Conservation (phyloP, 768 basidiomycete genomes). For the Mycena indigotica region DNA sequence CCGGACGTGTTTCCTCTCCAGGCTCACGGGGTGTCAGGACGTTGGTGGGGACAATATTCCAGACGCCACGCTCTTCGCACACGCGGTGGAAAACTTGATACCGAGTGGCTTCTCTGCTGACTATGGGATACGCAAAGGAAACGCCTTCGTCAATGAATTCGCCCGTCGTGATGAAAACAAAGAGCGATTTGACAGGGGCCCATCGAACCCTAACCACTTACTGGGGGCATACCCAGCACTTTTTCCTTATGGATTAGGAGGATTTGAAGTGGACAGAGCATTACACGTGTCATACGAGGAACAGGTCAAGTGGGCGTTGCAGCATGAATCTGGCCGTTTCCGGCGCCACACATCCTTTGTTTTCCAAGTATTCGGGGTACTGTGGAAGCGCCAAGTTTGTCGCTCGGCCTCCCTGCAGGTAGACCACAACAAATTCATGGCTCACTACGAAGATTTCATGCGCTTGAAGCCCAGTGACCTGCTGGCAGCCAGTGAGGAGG, state of each 20-base stretch:
- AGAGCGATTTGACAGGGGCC: constrained; percentile 24
- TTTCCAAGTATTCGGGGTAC: constrained; percentile 33
- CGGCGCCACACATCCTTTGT: constrained; percentile 20
- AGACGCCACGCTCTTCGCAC: background rate
- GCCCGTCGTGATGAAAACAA: constrained; percentile 13
- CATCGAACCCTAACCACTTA: constrained; percentile 30
- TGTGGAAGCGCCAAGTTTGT: constrained; percentile 29
- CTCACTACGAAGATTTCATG: constrained; percentile 22
- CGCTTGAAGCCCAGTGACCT: constrained; percentile 33
- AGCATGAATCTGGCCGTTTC: constrained; percentile 33
- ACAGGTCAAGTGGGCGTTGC: constrained; percentile 33
- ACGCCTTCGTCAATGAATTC: constrained; percentile 34
- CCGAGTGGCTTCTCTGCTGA: background rate
- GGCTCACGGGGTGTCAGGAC: constrained; percentile 1
- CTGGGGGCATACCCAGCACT: constrained; percentile 34
- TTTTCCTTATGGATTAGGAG: constrained; percentile 39
- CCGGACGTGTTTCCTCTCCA: constrained; percentile 2
- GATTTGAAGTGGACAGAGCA: constrained; percentile 28
- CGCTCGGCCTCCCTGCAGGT: constrained; percentile 35
- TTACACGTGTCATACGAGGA: constrained; percentile 27
- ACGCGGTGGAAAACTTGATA: background rate
- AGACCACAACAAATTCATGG: constrained; percentile 21
- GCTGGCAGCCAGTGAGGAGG: constrained; percentile 36
- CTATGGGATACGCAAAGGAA: constrained; percentile 21
- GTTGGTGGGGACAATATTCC: background rate